Evolutionary conservation across 192 early-diverging fungal species (phyloP), one percentile per base, ranked within the genome.

Genomic region (Backusella mclennaniae): DNA sequence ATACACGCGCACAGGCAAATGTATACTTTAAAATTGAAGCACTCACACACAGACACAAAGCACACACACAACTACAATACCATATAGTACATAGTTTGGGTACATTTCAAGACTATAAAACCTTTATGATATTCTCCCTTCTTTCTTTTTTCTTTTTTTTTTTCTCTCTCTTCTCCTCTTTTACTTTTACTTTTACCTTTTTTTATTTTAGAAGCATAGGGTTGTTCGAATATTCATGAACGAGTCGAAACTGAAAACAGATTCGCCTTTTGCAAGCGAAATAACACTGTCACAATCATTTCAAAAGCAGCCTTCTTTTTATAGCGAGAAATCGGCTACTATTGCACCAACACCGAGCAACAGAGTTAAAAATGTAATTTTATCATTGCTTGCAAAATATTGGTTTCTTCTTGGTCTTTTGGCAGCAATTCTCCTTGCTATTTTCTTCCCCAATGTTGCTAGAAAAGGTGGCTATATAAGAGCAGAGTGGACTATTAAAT

Each of bases 351-450:
- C 35, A 39, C 21, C 19, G 38, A 29, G 35, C 36, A 69, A 8
- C 4, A 46, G 17, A 71, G 11, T 36, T 63, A 63, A 63, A 63
- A 71, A 46, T 33, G 35, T 59, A 0, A 21, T 49, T 9, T 38
- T 29, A 8, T 36, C 49, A 38, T 19, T 73, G 6, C 66, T 78
- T 35, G 42, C 11, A 31, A 79, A 79, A 71, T 79, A 79, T 68
- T 79, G 91, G 91, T 92, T 92, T 74, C 63, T 86, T 17, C 71
- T 91, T 77, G 92, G 92, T 11, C 86, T 93, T n/a, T 79, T 80
- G 21, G 6, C 88, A 8, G 89, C 81, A 15, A 92, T 93, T 73
- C 79, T 80, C 11, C 76, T 93, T 17, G 91, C 91, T 0, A 85
- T 85, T 19, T 79, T 83, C 38, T 90, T 85, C 35, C 92, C 92